Evolutionary conservation across 768 basidiomycete genomes (phyloP).

Genomic region (Rhizopogon vinicolor): DNA sequence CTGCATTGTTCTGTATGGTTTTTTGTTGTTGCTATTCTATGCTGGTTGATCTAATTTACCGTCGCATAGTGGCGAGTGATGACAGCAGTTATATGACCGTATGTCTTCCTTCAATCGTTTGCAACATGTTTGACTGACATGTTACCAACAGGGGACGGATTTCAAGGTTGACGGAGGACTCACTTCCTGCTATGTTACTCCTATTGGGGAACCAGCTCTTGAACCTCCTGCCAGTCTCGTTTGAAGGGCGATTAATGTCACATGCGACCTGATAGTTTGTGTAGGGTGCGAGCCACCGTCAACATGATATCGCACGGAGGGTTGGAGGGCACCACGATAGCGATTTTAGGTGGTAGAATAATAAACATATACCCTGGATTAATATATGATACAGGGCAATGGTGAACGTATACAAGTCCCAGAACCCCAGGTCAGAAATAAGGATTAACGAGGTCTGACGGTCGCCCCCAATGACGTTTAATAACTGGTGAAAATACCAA

Average conservation of each 20-base stretch:
- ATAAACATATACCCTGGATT: neutral
- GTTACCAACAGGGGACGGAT: conserved; percentile 64
- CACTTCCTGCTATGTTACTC: conserved; percentile 88
- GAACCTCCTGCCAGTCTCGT: conserved; percentile 68
- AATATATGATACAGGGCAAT: neutral
- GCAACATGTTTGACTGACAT: conserved; percentile 5
- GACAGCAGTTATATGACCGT: conserved; percentile 97
- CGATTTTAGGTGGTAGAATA: neutral
- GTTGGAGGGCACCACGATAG: neutral
- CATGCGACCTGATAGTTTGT: neutral
- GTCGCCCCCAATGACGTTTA: neutral
- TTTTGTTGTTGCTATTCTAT: neutral
- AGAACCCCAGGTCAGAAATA: neutral
- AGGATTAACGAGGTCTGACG: neutral
- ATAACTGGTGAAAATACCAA: neutral
- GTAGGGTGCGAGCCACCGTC: neutral
- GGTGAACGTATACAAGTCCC: neutral
- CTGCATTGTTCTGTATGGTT: conserved; percentile 86
- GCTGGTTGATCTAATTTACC: conserved; percentile 3
- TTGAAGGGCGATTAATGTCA: conserved; percentile 7
- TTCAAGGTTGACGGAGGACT: conserved; percentile 97
- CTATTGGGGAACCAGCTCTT: conserved; percentile 70
- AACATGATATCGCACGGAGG: too few relatives aligned
- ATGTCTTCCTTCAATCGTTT: conserved; percentile 19
- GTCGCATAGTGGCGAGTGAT: conserved; percentile 72